Evolutionary conservation across 352 stramenopile genomes (phyloP).

Genomic region (Plasmopara muralis): DNA sequence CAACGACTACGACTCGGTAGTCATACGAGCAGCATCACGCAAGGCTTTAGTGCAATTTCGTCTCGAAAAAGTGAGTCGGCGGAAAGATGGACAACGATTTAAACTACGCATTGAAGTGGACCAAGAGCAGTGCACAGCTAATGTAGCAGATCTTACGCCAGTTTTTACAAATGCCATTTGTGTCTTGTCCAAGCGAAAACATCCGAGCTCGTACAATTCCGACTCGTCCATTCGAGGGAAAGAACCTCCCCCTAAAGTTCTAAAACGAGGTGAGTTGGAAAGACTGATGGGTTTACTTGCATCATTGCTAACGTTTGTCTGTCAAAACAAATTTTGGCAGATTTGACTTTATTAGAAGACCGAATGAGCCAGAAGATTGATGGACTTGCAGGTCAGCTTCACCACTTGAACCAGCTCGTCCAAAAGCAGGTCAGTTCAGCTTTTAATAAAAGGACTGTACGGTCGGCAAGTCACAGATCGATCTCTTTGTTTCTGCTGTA

Average conservation of each 20-base stretch:
- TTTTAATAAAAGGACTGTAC: background rate
- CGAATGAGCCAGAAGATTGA: slow-evolving; percentile 49
- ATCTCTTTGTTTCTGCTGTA: slow-evolving; percentile 6
- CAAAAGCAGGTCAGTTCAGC: slow-evolving; percentile 38
- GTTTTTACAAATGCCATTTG: slow-evolving; percentile 85
- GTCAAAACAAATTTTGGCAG: slow-evolving; percentile 14
- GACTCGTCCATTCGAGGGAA: slow-evolving; percentile 39
- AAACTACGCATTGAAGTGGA: slow-evolving; percentile 81
- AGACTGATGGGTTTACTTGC: background rate
- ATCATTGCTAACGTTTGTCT: background rate
- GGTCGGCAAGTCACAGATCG: slow-evolving; percentile 4
- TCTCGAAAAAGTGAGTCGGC: slow-evolving; percentile 79
- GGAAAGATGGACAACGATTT: slow-evolving; percentile 81
- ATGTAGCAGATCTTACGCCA: slow-evolving; percentile 64
- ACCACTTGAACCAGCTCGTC: slow-evolving; percentile 47
- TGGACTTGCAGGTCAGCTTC: slow-evolving; percentile 42
- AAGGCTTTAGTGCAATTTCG: slow-evolving; percentile 74
- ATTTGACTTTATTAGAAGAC: slow-evolving; percentile 56
- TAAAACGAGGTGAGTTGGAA: slow-evolving; percentile 42
- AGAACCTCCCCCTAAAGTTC: slow-evolving; percentile 50
- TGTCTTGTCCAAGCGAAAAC: slow-evolving; percentile 82
- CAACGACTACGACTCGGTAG: slow-evolving; percentile 80
- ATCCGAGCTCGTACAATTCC: slow-evolving; percentile 38
- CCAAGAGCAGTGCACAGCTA: slow-evolving; percentile 75
- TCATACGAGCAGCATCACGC: slow-evolving; percentile 54